Conservation (phyloP, 306 rosid genomes). For the Prunus mume region DNA sequence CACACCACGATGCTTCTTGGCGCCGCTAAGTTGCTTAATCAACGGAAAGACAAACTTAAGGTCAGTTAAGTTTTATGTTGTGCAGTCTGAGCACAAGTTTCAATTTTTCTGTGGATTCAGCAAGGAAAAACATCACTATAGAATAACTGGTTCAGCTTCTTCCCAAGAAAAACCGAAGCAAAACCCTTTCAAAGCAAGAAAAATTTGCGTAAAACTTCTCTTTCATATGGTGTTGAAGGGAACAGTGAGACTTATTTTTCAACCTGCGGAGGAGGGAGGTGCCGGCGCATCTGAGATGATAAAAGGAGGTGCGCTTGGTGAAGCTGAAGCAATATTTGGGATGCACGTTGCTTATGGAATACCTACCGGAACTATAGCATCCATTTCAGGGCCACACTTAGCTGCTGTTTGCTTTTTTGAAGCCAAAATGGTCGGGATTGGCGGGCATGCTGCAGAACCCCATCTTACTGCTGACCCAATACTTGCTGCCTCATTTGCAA, state of each 20-base stretch:
- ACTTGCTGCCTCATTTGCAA: constrained; percentile 61
- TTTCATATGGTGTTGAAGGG: constrained; percentile 50
- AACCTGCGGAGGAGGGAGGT: constrained; percentile 81
- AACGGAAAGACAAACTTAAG: constrained; percentile 49
- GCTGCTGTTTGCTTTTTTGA: constrained; percentile 61
- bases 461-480: constrained; percentile 50
- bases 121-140: background rate
- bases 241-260: constrained; percentile 65
- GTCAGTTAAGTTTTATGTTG: constrained; percentile 26
- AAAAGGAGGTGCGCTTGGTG: constrained; percentile 56
- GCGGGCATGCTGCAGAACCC: constrained; percentile 67
- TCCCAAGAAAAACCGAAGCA: no score
- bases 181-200: background rate
- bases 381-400: constrained; percentile 46
- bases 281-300: constrained; percentile 57
- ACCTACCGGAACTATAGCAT: constrained; percentile 56
- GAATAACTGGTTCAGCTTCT: background rate
- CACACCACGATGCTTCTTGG: constrained; percentile 78
- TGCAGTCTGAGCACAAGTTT: background rate
- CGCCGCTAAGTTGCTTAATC: constrained; percentile 64
- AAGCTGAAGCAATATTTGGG: constrained; percentile 58
- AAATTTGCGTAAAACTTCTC: background rate
- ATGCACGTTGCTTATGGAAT: constrained; percentile 37
- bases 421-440: constrained; percentile 52
- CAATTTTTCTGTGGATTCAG: background rate